Evolutionary conservation across 129 eudicot species (phyloP).

Genomic region (Lonicera japonica): DNA sequence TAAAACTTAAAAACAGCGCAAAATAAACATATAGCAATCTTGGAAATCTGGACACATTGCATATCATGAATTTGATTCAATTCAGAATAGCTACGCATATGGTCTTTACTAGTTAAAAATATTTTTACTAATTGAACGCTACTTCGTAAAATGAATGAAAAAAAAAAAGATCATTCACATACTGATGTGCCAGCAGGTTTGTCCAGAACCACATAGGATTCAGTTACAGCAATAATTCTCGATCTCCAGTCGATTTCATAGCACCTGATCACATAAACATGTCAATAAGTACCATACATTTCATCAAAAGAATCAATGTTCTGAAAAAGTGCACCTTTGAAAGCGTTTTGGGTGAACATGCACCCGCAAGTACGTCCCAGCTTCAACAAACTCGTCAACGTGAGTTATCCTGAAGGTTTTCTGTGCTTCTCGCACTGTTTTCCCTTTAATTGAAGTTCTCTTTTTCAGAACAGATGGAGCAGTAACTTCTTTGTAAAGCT

Average conservation of each 20-base stretch:
- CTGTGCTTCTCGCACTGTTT: conserved; percentile 85
- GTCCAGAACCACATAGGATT: conserved; percentile 75
- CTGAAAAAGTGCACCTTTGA: conserved; percentile 47
- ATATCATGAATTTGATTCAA: no score
- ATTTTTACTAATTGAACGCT: not conserved
- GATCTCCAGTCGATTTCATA: conserved; percentile 96
- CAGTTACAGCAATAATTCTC: conserved; percentile 82
- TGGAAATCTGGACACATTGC: not conserved
- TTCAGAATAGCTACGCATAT: not conserved
- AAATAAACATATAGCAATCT: no score
- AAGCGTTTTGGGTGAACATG: conserved; percentile 95
- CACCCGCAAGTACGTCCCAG: conserved; percentile 84
- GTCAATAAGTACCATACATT: conserved; percentile 7
- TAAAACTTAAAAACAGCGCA: no score
- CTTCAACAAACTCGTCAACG: conserved; percentile 67
- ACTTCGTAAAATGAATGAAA: not conserved
- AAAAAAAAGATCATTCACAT: conserved; percentile 25
- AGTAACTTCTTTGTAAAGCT: conserved; percentile 55
- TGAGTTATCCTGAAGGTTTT: conserved; percentile 65
- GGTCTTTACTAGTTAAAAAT: not conserved
- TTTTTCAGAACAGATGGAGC: conserved; percentile 51
- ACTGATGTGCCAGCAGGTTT: conserved; percentile 99
- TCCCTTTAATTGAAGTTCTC: conserved; percentile 82
- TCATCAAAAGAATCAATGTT: not conserved
- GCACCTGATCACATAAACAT: conserved; percentile 47